Base-by-base conservation (phyloP, 495 filamentous ascomycete species). In the Chaetomium fimeti region DNA sequence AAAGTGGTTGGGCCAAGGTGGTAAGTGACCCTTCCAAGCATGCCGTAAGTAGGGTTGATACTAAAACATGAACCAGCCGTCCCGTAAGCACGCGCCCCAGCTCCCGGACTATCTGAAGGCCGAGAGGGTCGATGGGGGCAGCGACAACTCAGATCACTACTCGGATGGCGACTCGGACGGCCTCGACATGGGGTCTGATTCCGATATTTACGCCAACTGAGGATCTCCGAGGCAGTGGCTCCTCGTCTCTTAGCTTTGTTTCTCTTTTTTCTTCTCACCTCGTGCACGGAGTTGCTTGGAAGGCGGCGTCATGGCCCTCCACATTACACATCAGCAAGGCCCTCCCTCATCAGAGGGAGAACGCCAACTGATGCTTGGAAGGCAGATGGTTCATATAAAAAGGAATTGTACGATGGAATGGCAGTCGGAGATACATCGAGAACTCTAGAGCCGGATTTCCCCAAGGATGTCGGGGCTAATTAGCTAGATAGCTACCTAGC, bases 1-100 rank as follows among this genome's bases (percentile, higher is more conserved):
- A 54, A 28, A 54, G 20, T 13, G 64, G 64, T 2, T 69, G 68
- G 68, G 58, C 54, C 52, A 69, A 67, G 47, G 25, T 32, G 27
- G 68, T 69, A 63, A 51, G 68, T 62, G 6, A 1, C 25, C 24
- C 42, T 15, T 32, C 20, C 25, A 24, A 38, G 47, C 47, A 12
- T 25, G 20, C n/a, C 15, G 9, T 13, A 6, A 38, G 27, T 1
- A 16, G 2, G 29, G 15, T 15, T 12, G 29, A n/a, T 12, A 32
- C 16, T 49, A 52, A 58, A 58, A 16, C 45, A 28, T 24, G 20
- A 0, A 28, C 3, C 20, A 64, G 63, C 53, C 63, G 36, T 20
- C 11, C 11, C 67, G 67, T 27, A 66, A 63, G 52, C 49, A 57
- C 7, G 24, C 36, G n/a, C 60, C 61, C 15, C 40, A 53, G 43